Evolutionary conservation across 2,329 filamentous ascomycete species (phyloP).

Genomic region (Tetracladium maxilliforme): DNA sequence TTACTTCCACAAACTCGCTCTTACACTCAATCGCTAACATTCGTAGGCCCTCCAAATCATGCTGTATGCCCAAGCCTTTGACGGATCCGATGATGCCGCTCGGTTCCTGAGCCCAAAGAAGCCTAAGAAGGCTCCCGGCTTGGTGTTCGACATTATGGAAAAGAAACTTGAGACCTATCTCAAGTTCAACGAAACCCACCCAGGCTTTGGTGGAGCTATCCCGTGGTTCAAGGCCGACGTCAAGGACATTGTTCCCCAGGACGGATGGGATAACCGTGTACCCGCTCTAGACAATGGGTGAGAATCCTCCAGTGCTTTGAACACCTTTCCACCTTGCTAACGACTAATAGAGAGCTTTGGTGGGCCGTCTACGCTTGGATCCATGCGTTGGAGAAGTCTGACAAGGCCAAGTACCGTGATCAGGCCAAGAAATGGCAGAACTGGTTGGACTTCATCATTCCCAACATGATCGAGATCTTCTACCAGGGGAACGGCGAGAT

Average conservation of each 20-base stretch:
- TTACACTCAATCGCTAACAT: too few relatives aligned
- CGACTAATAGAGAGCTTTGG: conserved; percentile 17
- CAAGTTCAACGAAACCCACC: conserved; percentile 22
- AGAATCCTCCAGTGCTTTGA: too few relatives aligned
- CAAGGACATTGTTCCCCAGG: conserved; percentile 15
- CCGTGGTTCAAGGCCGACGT: conserved; percentile 20
- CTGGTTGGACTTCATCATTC: conserved; percentile 22
- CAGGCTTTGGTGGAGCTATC: conserved; percentile 23
- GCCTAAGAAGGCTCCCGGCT: conserved; percentile 13
- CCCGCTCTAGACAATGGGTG: conserved; percentile 25
- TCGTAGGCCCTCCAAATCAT: conserved; percentile 24
- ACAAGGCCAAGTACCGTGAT: conserved; percentile 8
- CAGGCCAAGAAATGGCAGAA: conserved; percentile 19
- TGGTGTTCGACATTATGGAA: conserved; percentile 20
- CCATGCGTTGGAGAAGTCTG: conserved; percentile 17
- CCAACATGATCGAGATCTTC: conserved; percentile 13
- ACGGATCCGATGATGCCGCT: conserved; percentile 20
- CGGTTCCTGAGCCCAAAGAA: conserved; percentile 20
- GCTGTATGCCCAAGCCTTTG: conserved; percentile 23
- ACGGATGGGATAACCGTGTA: conserved; percentile 21
- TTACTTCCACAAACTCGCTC: neutral
- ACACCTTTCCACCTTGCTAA: too few relatives aligned
- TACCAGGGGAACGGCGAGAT: conserved; percentile 20
- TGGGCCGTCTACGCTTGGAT: conserved; percentile 26
- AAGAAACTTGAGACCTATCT: conserved; percentile 22